Conservation (phyloP, 441 rosid species). For the Adansonia grandidieri region DNA sequence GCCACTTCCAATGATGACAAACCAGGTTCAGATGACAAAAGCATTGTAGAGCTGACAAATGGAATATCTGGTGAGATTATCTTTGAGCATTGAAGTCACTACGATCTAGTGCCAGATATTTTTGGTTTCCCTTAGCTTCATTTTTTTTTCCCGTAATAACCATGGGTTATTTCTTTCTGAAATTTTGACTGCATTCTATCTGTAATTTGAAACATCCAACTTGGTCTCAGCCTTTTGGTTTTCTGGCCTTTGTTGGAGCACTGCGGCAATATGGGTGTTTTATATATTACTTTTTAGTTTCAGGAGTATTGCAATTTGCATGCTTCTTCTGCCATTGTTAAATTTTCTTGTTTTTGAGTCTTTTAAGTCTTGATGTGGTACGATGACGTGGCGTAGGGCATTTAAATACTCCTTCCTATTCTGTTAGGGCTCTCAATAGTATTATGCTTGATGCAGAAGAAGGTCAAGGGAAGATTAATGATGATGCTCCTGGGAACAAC, state of each 20-base stretch:
- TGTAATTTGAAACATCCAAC: background rate
- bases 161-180: background rate
- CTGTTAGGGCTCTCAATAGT: background rate
- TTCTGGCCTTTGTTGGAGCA: background rate
- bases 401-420: background rate
- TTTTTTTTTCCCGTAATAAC: too few relatives aligned
- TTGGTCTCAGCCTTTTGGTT: background rate
- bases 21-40: background rate
- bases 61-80: conserved; percentile 58
- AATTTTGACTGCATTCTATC: conserved; percentile 18
- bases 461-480: conserved; percentile 56
- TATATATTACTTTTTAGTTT: background rate
- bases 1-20: conserved; percentile 1
- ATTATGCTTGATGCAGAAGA: conserved; percentile 51
- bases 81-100: background rate
- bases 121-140: background rate
- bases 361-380: background rate
- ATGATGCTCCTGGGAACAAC: conserved; percentile 71
- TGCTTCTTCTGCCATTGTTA: background rate
- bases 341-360: background rate
- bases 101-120: background rate
- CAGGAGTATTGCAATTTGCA: conserved; percentile 30
- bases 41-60: conserved; percentile 54
- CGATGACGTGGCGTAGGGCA: background rate
- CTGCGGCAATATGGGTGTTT: background rate